phyloP scores from a whole-genome alignment of 1,284 basidiomycete genomes.

The Irpex sp. region DNA sequence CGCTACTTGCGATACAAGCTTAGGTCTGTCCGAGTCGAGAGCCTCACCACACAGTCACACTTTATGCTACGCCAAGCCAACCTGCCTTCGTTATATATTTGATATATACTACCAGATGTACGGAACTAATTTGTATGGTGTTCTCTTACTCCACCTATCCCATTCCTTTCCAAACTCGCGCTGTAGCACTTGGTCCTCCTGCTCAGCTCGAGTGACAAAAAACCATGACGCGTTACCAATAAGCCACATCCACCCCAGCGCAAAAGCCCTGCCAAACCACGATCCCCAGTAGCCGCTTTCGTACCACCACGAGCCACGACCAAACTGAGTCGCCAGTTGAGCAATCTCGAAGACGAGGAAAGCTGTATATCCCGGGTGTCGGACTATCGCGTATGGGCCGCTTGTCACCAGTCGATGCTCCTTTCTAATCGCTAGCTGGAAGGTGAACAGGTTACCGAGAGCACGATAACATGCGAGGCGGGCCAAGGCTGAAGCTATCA shows the following conservation, averaged over 20 bases:
- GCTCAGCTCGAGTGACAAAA: not conserved
- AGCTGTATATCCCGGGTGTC: constrained; percentile 10
- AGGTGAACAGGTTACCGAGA: constrained; percentile 12
- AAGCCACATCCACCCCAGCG: not conserved
- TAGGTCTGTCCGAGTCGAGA: too few relatives aligned
- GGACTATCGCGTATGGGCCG: constrained; percentile 10
- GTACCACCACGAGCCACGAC: constrained; percentile 11
- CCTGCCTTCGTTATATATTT: too few relatives aligned
- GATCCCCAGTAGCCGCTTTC: constrained; percentile 9
- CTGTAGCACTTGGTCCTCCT: constrained; percentile 20
- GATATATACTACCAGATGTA: not conserved
- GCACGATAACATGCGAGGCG: constrained; percentile 12
- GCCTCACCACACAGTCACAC: too few relatives aligned
- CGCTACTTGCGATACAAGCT: too few relatives aligned
- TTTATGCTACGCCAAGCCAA: too few relatives aligned
- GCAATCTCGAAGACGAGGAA: not conserved
- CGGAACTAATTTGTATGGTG: constrained; percentile 18
- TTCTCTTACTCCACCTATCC: constrained; percentile 18
- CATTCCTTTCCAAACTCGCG: constrained; percentile 17
- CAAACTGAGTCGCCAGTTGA: not conserved
- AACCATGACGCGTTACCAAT: not conserved
- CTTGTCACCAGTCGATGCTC: constrained; percentile 6
- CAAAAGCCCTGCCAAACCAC: not conserved
- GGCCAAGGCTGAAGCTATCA: not conserved
- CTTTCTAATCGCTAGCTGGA: constrained; percentile 5